phyloP scores from a whole-genome alignment of 1,284 basidiomycete species.

The Tylopilus orsonianus region DNA sequence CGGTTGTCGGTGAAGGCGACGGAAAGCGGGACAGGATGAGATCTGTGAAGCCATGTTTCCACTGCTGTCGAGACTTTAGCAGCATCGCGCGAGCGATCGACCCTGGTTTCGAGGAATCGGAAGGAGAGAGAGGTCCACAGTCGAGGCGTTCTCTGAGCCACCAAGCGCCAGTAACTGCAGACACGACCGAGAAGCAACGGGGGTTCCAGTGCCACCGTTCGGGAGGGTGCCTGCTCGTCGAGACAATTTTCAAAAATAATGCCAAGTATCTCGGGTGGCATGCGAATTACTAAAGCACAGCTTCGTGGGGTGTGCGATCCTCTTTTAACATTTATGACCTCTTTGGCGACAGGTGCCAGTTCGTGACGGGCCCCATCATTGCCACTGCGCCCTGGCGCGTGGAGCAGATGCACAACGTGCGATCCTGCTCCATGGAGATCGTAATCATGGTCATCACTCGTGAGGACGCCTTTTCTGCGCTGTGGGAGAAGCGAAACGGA shows the following conservation, averaged over 20 bases:
- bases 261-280: constrained; percentile 29
- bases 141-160: constrained; percentile 13
- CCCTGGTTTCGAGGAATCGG: constrained; percentile 22
- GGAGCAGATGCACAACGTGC: not conserved
- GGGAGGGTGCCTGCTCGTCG: not conserved
- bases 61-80: constrained; percentile 15
- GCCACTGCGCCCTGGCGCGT: constrained; percentile 1
- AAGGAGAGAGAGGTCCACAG: constrained; percentile 29
- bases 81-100: constrained; percentile 26
- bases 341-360: not conserved
- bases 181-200: constrained; percentile 27
- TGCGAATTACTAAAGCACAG: constrained; percentile 8
- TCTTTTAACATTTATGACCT: not conserved
- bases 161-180: constrained; percentile 25
- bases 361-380: not conserved
- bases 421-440: not conserved
- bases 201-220: constrained; percentile 7
- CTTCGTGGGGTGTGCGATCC: not conserved
- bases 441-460: not conserved
- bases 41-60: constrained; percentile 25
- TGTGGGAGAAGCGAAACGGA: constrained; percentile 6
- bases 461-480: not conserved
- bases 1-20: constrained; percentile 28
- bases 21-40: constrained; percentile 24
- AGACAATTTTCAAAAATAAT: constrained; percentile 29